A percentile compares a stretch with the other conserved stretches of the same genome.
Evolutionary conservation across 1,284 basidiomycete genomes (phyloP).

Genomic region (Trichosporon sp.): DNA sequence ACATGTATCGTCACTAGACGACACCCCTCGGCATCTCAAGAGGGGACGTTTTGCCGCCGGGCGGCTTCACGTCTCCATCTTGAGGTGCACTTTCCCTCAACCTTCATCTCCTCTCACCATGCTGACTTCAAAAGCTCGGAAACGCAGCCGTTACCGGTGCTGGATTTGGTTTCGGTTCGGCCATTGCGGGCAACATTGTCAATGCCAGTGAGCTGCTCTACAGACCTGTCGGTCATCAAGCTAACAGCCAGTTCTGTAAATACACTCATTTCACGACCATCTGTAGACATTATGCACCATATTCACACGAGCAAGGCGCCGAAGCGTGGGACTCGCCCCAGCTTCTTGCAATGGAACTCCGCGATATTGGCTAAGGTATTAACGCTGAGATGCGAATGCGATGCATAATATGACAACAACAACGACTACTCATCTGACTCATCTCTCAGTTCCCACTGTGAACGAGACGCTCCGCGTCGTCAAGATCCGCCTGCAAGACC

Average conservation of each 20-base stretch:
- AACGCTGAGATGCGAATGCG: neutral
- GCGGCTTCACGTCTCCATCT: neutral
- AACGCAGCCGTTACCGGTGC: constrained; percentile 34
- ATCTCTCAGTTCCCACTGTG: neutral
- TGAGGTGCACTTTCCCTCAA: neutral
- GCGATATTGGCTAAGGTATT: neutral
- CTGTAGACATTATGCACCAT: constrained; percentile 6
- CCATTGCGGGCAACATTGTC: constrained; percentile 28
- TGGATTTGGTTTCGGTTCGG: constrained; percentile 34
- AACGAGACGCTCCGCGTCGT: neutral
- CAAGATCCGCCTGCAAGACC: neutral
- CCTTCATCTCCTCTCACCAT: neutral
- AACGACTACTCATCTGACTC: neutral
- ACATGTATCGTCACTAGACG: neutral
- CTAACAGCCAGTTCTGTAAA: neutral
- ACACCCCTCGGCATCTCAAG: neutral
- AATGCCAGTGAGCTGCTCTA: constrained; percentile 20
- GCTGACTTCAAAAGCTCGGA: constrained; percentile 26
- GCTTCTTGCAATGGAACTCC: neutral
- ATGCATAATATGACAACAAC: neutral
- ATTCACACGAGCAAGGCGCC: neutral
- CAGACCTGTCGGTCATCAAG: neutral
- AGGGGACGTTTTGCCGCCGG: neutral
- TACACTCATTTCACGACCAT: neutral
- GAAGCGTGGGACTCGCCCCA: too few relatives aligned